A percentile compares a stretch with the other conserved stretches of the same genome.
These are phyloP conservation scores for Neurospora africana DNA, from an alignment of 495 filamentous ascomycete genomes.

Conservation along the genomic window DNA sequence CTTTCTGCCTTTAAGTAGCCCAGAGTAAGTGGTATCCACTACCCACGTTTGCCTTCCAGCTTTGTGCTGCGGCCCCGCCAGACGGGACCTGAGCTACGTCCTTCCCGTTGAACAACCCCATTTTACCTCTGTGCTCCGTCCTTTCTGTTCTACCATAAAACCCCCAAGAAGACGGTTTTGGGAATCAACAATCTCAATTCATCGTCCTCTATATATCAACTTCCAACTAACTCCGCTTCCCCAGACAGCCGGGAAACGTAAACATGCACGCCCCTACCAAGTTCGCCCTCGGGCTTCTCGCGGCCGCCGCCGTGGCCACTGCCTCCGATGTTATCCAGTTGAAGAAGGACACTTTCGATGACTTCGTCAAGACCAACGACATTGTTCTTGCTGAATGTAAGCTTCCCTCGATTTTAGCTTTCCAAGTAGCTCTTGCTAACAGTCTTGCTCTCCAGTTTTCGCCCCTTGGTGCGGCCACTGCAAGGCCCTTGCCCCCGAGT, in stretches of 20 bases:
- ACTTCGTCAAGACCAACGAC: constrained; percentile 75
- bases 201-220: background rate
- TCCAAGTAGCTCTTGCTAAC: constrained; percentile 7
- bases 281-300: constrained; percentile 44
- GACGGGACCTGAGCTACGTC: background rate
- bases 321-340: constrained; percentile 75
- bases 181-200: background rate
- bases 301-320: constrained; percentile 50
- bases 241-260: constrained; percentile 3
- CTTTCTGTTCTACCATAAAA: background rate
- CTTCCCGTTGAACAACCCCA: background rate
- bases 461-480: constrained; percentile 73
- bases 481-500: constrained; percentile 76
- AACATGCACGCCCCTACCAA: constrained; percentile 23
- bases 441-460: constrained; percentile 40
- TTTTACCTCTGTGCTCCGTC: background rate
- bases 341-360: constrained; percentile 73
- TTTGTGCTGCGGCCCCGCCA: background rate
- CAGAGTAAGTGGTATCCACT: constrained; percentile 13
- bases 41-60: background rate
- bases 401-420: constrained; percentile 14
- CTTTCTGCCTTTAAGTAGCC: constrained; percentile 19
- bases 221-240: background rate
- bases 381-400: constrained; percentile 74
- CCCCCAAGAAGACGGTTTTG: background rate